A percentile compares a stretch with the other conserved stretches of the same genome.
These are phyloP conservation scores for Extremus antarcticus DNA, from an alignment of 495 filamentous ascomycete genomes.

Conservation along the genomic window DNA sequence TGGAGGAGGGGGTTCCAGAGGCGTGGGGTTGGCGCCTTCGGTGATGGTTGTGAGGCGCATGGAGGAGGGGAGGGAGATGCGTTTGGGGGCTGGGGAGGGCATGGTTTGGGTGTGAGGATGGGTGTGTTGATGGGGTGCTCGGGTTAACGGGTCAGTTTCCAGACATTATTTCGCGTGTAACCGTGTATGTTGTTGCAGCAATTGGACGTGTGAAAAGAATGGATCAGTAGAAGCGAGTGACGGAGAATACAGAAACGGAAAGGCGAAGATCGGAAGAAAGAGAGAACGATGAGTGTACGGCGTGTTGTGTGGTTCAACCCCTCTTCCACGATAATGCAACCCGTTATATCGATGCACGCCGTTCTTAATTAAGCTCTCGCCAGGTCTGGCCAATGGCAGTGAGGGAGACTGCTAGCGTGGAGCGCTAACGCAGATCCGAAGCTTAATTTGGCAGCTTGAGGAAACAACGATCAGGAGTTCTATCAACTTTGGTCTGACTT, in stretches of 20 bases:
- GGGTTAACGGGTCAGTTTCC: not conserved
- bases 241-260: not conserved
- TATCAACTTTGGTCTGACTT: no score
- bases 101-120: no score
- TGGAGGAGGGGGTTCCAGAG: not conserved
- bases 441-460: not conserved
- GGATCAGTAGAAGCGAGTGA: not conserved
- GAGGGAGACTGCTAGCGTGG: no score
- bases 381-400: no score
- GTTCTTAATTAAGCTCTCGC: no score
- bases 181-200: not conserved
- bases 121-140: no score
- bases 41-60: constrained; percentile 28
- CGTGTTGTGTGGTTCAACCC: no score
- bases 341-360: no score
- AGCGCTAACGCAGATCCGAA: not conserved
- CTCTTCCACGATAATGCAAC: no score
- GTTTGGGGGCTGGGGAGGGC: constrained; percentile 2
- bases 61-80: not conserved
- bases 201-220: not conserved
- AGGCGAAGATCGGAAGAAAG: not conserved
- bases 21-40: constrained; percentile 19
- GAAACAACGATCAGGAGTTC: not conserved
- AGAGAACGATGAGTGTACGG: not conserved
- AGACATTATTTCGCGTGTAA: no score